These are phyloP conservation scores for Combretum micranthum DNA, from an alignment of 345 rosid species.

Conservation along the genomic window DNA sequence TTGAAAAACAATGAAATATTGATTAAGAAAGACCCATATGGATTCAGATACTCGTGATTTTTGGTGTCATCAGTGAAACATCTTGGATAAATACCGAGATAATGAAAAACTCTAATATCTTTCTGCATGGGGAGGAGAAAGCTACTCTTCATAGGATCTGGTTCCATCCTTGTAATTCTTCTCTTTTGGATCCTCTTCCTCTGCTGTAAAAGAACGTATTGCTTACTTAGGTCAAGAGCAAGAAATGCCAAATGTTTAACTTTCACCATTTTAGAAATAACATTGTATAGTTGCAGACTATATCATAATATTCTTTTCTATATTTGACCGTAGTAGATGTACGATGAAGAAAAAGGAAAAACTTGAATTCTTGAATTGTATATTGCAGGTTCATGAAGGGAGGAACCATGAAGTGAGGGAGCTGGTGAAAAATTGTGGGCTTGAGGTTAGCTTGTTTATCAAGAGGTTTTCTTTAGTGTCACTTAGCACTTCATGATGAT, in stretches of 20 bases:
- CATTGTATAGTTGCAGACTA: no score
- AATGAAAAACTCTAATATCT: no score
- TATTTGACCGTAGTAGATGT: neutral
- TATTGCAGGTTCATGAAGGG: slow-evolving; percentile 88
- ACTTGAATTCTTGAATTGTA: slow-evolving; percentile 5
- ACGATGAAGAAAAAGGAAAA: neutral
- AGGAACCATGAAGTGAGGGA: slow-evolving; percentile 95
- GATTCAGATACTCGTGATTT: no score
- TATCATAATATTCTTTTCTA: neutral
- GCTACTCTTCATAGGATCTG: neutral
- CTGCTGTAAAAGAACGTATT: no score
- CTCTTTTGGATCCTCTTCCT: no score
- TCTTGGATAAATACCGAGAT: no score
- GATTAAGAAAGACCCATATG: no score
- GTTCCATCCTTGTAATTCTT: no score
- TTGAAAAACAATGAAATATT: neutral
- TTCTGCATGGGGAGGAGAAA: neutral
- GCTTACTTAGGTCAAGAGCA: no score
- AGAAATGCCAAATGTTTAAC: no score
- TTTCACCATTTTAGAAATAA: no score
- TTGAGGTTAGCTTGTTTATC: slow-evolving; percentile 58
- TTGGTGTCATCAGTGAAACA: no score
- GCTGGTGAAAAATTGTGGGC: slow-evolving; percentile 90
- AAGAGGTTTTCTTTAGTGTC: neutral
- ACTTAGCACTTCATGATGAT: neutral